Conservation (phyloP, 202 grass and related monocot species). For the Schoenoplectus tabernaemontani region DNA sequence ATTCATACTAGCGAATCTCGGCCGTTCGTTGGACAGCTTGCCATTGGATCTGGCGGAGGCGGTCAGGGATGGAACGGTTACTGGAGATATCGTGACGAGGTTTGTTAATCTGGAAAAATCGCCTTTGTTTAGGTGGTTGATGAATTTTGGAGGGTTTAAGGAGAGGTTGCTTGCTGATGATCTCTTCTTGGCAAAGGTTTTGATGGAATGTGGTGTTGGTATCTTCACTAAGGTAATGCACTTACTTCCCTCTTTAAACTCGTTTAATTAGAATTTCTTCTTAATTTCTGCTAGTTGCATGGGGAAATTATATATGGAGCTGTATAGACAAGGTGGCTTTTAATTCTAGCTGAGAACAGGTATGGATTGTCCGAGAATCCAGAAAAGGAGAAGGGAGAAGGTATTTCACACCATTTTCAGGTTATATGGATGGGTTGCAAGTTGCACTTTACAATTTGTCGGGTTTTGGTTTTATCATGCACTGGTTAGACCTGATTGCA, state of each 20-base stretch:
- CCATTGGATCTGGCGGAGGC: constrained; percentile 71
- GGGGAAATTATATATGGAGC: not conserved
- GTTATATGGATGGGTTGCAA: not conserved
- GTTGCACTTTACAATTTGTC: not conserved
- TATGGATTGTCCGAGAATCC: not conserved
- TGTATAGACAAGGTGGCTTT: not conserved
- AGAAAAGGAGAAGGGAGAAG: not conserved
- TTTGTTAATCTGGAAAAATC: constrained; percentile 73
- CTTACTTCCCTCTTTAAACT: not conserved
- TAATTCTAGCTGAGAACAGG: not conserved
- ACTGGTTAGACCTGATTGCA: not conserved
- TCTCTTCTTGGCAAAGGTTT: constrained; percentile 91
- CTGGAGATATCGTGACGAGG: constrained; percentile 54
- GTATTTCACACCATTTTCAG: not conserved
- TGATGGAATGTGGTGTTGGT: constrained; percentile 85
- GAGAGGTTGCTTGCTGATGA: constrained; percentile 95
- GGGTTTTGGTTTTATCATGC: not conserved
- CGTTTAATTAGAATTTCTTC: not conserved
- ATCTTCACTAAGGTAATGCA: constrained; percentile 79
- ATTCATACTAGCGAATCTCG: constrained; percentile 68
- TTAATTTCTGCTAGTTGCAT: not conserved
- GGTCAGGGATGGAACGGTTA: constrained; percentile 52
- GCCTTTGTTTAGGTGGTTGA: constrained; percentile 56
- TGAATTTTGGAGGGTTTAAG: constrained; percentile 92
- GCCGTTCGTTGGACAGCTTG: constrained; percentile 68